phyloP scores from a whole-genome alignment of 352 stramenopile genomes.

The Phytophthora sansomeana region DNA sequence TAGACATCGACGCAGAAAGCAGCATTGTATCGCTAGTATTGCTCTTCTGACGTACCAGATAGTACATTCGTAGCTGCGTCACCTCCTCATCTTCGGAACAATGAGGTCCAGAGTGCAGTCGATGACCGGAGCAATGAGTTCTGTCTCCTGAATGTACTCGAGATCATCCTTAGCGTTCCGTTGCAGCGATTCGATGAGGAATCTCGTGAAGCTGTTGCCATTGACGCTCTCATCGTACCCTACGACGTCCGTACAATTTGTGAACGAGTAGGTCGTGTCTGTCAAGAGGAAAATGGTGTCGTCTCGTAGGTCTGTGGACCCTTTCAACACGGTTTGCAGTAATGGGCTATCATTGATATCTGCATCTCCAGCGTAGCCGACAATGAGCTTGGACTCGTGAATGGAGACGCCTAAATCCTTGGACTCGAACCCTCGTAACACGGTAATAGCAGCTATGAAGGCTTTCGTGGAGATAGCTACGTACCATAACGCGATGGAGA shows the following conservation, averaged over 20 bases:
- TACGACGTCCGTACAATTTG: conserved; percentile 12
- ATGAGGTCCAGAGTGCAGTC: conserved; percentile 34
- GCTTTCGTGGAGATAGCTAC: conserved; percentile 26
- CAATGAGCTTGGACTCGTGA: conserved; percentile 35
- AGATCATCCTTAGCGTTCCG: conserved; percentile 30
- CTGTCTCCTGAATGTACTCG: conserved; percentile 28
- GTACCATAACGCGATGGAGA: conserved; percentile 36
- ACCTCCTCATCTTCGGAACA: conserved; percentile 14
- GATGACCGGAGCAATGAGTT: conserved; percentile 31
- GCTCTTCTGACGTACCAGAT: conserved; percentile 20
- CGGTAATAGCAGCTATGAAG: conserved; percentile 14
- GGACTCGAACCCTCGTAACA: conserved; percentile 29
- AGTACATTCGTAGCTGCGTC: conserved; percentile 36
- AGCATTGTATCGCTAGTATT: conserved; percentile 29
- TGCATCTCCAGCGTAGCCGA: conserved; percentile 27
- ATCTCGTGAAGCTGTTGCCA: conserved; percentile 31
- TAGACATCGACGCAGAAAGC: conserved; percentile 24
- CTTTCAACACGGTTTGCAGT: conserved; percentile 26
- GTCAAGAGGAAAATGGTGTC: conserved; percentile 48
- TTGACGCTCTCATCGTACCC: conserved; percentile 34
- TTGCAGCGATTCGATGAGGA: conserved; percentile 31
- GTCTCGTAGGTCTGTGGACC: conserved; percentile 30
- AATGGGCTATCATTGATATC: conserved; percentile 43
- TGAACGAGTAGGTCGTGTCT: conserved; percentile 11
- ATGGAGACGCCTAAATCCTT: conserved; percentile 23